Conservation (phyloP, 768 basidiomycete species). For the Hydnomerulius pinastri region DNA sequence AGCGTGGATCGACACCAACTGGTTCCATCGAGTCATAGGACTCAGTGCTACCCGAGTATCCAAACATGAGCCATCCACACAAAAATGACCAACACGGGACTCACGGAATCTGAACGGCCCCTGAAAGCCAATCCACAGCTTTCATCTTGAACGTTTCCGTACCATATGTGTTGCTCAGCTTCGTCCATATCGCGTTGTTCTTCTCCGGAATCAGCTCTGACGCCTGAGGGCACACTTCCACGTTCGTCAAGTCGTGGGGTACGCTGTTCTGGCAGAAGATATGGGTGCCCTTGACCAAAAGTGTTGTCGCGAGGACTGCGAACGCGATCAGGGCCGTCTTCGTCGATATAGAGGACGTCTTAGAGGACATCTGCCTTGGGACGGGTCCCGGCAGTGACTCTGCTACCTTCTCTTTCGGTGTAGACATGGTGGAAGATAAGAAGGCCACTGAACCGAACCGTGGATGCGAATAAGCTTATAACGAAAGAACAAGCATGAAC, state of each 20-base stretch:
- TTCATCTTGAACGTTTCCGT: conserved; percentile 37
- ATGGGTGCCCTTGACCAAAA: conserved; percentile 9
- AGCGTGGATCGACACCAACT: conserved; percentile 51
- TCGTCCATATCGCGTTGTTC: conserved; percentile 35
- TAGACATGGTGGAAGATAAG: conserved; percentile 13
- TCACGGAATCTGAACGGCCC: conserved; percentile 43
- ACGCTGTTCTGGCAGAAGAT: conserved; percentile 2
- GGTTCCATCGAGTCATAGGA: conserved; percentile 50
- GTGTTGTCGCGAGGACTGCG: conserved; percentile 16
- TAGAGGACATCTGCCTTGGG: neutral
- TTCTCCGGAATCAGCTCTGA: conserved; percentile 34
- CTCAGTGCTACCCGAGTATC: conserved; percentile 47
- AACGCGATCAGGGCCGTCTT: conserved; percentile 16
- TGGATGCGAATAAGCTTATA: too few species aligned
- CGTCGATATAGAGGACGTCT: conserved; percentile 8
- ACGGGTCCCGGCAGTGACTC: conserved; percentile 14
- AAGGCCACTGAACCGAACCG: neutral
- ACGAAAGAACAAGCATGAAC: too few species aligned
- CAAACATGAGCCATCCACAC: conserved; percentile 7
- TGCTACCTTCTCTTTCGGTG: conserved; percentile 5
- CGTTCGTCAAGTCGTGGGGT: conserved; percentile 1
- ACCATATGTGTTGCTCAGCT: conserved; percentile 30
- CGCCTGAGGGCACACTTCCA: conserved; percentile 37
- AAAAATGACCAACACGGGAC: conserved; percentile 11
- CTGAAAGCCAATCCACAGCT: conserved; percentile 39